A percentile compares a stretch with the other conserved stretches of the same genome.
phyloP scores from a whole-genome alignment of 2,329 filamentous ascomycete genomes.

The Fusarium sp. region DNA sequence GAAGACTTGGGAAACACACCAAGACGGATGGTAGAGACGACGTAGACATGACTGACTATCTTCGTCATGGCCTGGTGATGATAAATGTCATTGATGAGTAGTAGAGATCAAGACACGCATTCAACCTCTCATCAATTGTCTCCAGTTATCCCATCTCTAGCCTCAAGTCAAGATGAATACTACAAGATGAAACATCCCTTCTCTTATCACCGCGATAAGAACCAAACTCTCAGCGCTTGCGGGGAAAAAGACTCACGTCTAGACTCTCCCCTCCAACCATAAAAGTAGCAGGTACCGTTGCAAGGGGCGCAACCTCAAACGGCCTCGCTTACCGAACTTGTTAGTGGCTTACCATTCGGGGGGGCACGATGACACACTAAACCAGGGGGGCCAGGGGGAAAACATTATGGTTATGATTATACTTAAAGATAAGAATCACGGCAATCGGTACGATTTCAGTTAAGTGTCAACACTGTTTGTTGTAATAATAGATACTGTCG shows the following conservation, averaged over 20 bases:
- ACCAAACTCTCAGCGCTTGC: background rate
- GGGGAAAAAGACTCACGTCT: background rate
- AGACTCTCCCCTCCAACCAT: background rate
- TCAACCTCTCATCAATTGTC: background rate
- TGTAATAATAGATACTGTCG: background rate
- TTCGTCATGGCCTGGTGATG: rapidly evolving
- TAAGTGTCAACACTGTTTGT: background rate
- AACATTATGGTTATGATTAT: background rate
- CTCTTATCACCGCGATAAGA: background rate
- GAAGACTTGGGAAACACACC: background rate
- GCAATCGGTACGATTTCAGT: background rate
- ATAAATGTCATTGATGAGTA: rapidly evolving
- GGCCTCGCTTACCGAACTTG: background rate
- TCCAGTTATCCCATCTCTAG: background rate
- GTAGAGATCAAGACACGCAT: background rate
- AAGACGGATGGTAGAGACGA: rapidly evolving
- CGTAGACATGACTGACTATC: rapidly evolving
- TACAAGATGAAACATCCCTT: background rate
- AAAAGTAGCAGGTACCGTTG: background rate
- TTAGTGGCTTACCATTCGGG: background rate
- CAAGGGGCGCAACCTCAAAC: constrained; percentile 6
- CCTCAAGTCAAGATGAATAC: background rate
- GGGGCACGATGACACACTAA: background rate
- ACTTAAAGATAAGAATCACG: background rate
- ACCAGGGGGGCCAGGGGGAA: background rate